Evolutionary conservation across 2,329 filamentous ascomycete genomes (phyloP).

Genomic region (Paecilomyces variotii): DNA sequence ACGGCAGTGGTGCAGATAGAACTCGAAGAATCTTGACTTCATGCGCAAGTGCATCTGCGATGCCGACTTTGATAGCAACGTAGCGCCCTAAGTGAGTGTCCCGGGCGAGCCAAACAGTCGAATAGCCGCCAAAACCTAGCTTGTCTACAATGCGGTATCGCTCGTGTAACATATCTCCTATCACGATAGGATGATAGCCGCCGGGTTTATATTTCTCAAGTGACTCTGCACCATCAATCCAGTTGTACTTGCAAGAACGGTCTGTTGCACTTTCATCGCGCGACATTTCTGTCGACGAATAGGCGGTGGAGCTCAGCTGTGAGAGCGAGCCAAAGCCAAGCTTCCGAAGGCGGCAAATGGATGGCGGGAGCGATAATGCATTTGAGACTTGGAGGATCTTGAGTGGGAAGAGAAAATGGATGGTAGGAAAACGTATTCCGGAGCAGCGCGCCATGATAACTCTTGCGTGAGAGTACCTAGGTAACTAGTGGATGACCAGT

Average conservation of each 20-base stretch:
- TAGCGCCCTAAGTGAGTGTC: slow-evolving; percentile 23
- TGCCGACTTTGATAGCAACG: slow-evolving; percentile 23
- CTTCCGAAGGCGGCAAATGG: too few species aligned
- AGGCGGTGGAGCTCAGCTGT: too few species aligned
- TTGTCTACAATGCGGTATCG: slow-evolving; percentile 35
- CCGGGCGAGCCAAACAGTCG: slow-evolving; percentile 35
- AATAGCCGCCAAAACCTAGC: slow-evolving; percentile 35
- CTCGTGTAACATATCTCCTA: slow-evolving; percentile 21
- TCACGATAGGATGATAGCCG: slow-evolving; percentile 27
- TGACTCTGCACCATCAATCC: slow-evolving; percentile 20
- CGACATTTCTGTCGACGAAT: too few species aligned
- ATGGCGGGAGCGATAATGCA: too few species aligned
- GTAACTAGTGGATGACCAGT: too few species aligned
- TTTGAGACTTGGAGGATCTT: too few species aligned
- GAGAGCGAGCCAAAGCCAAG: too few species aligned
- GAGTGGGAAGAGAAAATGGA: too few species aligned
- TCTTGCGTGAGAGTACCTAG: too few species aligned
- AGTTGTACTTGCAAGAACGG: slow-evolving; percentile 14
- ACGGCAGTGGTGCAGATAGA: slow-evolving; percentile 9
- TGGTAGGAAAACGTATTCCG: too few species aligned
- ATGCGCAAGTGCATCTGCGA: slow-evolving; percentile 9
- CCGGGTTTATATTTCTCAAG: slow-evolving; percentile 24
- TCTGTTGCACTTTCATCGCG: too few species aligned
- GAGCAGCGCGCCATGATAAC: too few species aligned
- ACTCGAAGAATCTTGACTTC: slow-evolving; percentile 15